A percentile compares a stretch with the other conserved stretches of the same genome.
Evolutionary conservation across 257 asterid genomes (phyloP).

Genomic region (Solanum corneliomulleri): DNA sequence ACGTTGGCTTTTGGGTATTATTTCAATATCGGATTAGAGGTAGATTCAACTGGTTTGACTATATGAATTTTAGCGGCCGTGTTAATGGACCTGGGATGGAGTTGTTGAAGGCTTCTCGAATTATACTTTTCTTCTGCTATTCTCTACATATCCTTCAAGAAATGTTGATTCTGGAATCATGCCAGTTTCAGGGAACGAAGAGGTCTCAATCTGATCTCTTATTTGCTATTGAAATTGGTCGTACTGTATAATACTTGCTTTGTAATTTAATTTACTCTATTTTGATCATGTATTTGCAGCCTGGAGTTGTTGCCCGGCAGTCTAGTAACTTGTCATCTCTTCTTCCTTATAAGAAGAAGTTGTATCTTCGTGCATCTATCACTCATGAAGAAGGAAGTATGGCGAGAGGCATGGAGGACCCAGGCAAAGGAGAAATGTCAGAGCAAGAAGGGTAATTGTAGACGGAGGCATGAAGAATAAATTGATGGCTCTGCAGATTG

Average conservation of each 20-base stretch:
- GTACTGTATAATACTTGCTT: neutral
- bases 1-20: too few species aligned
- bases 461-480: too few species aligned
- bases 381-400: slow-evolving; percentile 40
- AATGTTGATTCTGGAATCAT: neutral
- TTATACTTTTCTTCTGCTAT: too few species aligned
- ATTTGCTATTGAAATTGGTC: neutral
- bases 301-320: slow-evolving; percentile 26
- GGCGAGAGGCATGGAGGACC: slow-evolving; percentile 40
- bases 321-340: slow-evolving; percentile 19
- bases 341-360: slow-evolving; percentile 75
- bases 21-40: too few species aligned
- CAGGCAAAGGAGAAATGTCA: slow-evolving; percentile 40
- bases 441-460: slow-evolving; percentile 21
- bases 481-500: neutral
- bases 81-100: too few species aligned
- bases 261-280: neutral
- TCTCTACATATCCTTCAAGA: too few species aligned
- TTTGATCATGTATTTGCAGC: slow-evolving; percentile 19
- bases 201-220: neutral
- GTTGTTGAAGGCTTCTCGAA: too few species aligned
- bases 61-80: too few species aligned
- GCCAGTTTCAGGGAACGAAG: neutral
- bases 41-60: too few species aligned
- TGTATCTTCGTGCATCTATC: slow-evolving; percentile 31